Conservation (phyloP, 441 rosid species). For the Gossypium armourianum region DNA sequence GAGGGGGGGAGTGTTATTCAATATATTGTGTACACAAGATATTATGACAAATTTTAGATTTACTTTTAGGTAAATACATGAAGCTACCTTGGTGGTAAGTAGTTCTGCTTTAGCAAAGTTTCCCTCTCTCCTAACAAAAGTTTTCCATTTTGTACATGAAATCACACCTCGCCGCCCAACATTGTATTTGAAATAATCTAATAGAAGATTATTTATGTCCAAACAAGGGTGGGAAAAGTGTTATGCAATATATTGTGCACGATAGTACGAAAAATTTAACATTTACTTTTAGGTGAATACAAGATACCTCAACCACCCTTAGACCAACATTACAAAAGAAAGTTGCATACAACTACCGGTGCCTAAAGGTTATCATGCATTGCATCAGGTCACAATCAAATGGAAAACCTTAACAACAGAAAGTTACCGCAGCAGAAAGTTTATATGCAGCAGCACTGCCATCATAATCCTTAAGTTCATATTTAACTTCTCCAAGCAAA, state of each 20-base stretch:
- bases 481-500: conserved; percentile 87
- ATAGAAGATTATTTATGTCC: too few relatives aligned
- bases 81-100: neutral
- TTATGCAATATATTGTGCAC: too few relatives aligned
- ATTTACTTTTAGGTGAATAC: neutral
- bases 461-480: conserved; percentile 69
- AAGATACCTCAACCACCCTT: neutral
- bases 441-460: conserved; percentile 78
- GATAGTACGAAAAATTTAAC: too few relatives aligned
- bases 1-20: neutral
- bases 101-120: neutral
- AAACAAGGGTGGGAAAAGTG: too few relatives aligned
- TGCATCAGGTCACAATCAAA: neutral
- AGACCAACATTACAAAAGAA: neutral
- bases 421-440: conserved; percentile 48
- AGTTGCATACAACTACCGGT: neutral
- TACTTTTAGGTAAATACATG: neutral
- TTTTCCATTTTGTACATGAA: neutral
- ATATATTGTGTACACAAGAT: neutral
- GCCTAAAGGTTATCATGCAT: neutral
- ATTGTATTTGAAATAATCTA: too few relatives aligned
- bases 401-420: neutral
- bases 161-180: neutral
- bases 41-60: neutral
- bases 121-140: neutral